Evolutionary conservation across 139 green algal genomes (phyloP).

Genomic region (Penium margaritaceum): DNA sequence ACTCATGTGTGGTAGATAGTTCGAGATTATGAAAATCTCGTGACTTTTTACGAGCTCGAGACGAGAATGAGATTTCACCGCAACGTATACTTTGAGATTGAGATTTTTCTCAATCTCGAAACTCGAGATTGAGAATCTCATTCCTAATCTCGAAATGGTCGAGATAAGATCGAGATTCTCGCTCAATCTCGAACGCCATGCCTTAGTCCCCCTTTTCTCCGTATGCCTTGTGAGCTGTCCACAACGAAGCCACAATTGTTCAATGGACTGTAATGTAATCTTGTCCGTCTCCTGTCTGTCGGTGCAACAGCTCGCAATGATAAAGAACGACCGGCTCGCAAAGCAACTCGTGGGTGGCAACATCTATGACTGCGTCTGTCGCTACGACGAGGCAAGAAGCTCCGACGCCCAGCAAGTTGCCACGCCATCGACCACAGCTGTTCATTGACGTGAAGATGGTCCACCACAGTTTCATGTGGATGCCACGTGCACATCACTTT

Average conservation of each 20-base stretch:
- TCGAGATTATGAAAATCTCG: too few species aligned
- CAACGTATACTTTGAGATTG: too few species aligned
- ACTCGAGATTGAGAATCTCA: neutral
- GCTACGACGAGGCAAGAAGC: too few species aligned
- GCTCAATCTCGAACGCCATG: neutral
- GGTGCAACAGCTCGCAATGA: conserved; percentile 48
- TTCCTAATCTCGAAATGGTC: neutral
- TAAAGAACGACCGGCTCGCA: conserved; percentile 73
- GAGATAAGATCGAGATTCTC: neutral
- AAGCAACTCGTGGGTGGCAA: conserved; percentile 69
- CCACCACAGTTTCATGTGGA: too few species aligned
- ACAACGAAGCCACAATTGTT: neutral
- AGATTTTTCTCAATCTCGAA: too few species aligned
- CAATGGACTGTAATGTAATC: neutral
- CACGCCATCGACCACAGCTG: too few species aligned
- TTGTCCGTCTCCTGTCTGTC: neutral
- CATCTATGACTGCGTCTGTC: conserved; percentile 91
- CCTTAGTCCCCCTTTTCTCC: neutral
- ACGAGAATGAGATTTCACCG: too few species aligned
- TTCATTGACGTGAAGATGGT: too few species aligned
- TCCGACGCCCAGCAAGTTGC: too few species aligned
- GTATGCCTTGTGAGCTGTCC: neutral
- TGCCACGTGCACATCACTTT: too few species aligned
- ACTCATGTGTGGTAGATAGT: too few species aligned
- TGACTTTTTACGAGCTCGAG: too few species aligned